Conservation (phyloP, 148 eudicot species). For the Fagopyrum homotropicum region DNA sequence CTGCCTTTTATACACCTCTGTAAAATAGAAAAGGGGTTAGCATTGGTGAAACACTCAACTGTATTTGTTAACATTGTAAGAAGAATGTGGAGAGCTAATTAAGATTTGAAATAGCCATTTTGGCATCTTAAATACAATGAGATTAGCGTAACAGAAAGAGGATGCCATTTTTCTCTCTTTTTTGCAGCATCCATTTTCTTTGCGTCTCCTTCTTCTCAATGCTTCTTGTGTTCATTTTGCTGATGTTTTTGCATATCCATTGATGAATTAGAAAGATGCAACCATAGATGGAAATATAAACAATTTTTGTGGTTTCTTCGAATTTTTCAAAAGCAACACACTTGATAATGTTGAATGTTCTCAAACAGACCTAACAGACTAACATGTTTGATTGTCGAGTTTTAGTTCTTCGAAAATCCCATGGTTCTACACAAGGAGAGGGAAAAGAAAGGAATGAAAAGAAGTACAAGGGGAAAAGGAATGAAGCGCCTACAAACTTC, state of each 20-base stretch:
- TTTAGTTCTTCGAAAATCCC: no score
- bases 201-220: neutral
- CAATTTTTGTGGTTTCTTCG: neutral
- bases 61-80: neutral
- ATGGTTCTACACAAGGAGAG: neutral
- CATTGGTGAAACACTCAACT: neutral
- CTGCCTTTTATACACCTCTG: neutral
- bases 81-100: neutral
- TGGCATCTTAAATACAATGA: neutral
- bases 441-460: neutral
- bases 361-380: neutral
- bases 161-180: neutral
- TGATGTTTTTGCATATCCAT: neutral
- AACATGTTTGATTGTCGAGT: neutral
- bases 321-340: slow-evolving; percentile 4
- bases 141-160: neutral
- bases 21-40: neutral
- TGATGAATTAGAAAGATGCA: neutral
- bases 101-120: slow-evolving; percentile 1
- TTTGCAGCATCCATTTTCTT: neutral
- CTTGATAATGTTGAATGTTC: neutral
- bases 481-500: neutral
- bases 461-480: no score
- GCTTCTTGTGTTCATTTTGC: neutral
- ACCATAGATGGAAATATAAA: neutral